phyloP scores from a whole-genome alignment of 1,284 basidiomycete species.

The Heterobasidion irregulare region DNA sequence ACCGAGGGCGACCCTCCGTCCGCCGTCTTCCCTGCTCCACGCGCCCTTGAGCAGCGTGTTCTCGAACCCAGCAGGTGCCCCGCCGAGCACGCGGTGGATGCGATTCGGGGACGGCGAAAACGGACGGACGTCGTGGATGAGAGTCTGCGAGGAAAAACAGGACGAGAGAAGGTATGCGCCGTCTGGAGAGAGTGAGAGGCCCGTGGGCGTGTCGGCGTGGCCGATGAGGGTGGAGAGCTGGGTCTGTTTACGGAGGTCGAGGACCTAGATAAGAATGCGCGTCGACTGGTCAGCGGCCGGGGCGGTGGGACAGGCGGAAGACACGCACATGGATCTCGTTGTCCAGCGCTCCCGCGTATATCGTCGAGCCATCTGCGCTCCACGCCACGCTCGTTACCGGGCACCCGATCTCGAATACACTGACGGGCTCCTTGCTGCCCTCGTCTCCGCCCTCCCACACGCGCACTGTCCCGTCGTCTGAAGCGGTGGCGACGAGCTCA shows the following conservation, averaged over 20 bases:
- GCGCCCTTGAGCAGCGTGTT: conserved; percentile 71
- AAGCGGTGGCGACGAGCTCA: conserved; percentile 78
- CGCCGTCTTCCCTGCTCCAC: conserved; percentile 76
- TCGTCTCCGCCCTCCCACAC: conserved; percentile 82
- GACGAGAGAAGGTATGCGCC: conserved; percentile 83
- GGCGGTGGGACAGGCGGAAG: conserved; percentile 1
- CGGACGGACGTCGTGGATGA: conserved; percentile 86
- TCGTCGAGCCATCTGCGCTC: conserved; percentile 80
- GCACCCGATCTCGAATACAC: conserved; percentile 76
- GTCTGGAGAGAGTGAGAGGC: conserved; percentile 81
- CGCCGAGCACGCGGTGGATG: conserved; percentile 72
- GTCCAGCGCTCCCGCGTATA: conserved; percentile 87
- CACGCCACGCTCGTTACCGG: conserved; percentile 90
- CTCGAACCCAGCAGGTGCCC: conserved; percentile 89
- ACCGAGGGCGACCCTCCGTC: conserved; percentile 66
- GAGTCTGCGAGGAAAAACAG: conserved; percentile 78
- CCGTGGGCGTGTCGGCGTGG: conserved; percentile 85
- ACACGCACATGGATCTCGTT: conserved; percentile 84
- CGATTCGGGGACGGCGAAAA: conserved; percentile 81
- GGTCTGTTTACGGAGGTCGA: conserved; percentile 77
- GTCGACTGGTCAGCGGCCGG: no score
- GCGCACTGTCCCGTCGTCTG: conserved; percentile 84
- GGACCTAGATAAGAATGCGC: conserved; percentile 42
- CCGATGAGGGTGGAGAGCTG: conserved; percentile 72
- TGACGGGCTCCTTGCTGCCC: conserved; percentile 68